Base-by-base conservation (phyloP, 305 asterid species). In the Fraxinus ornus region DNA sequence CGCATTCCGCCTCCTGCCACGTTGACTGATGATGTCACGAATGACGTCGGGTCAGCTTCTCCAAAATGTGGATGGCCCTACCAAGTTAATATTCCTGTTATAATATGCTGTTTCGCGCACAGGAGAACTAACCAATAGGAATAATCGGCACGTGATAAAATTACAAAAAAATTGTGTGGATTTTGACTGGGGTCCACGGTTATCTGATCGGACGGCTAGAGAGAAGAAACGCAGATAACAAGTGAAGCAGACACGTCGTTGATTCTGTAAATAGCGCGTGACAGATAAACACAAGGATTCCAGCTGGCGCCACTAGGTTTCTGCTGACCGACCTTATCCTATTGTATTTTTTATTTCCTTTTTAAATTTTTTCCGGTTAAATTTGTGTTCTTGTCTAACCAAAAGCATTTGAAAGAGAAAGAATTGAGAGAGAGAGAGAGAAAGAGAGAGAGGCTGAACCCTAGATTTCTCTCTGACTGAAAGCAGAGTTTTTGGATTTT, bases 321-420 rank as follows among this genome's bases (percentile, higher is more conserved):
- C 79, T 86, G 84, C 88, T 88, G 87, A 86, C 89, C 86, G 87
- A 85, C 91, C 88, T 88, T 88, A 88, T 88, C 91, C 89, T 80
- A 79, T 86, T 85, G 47, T n/a, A 71, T 83, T 82, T 24, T 35
- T 74, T 71, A 72, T 19, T 85, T 5, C 44, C 64, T 32, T 41
- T 33, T 21, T 57, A 28, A 66, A 33, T 7, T 17, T 32, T 44
- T 60, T 52, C 22, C 79, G 79, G 47, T 33, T 71, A 71, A 71
- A 32, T 83, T 83, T 75, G 72, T 37, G 30, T 84, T 71, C 66
- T 68, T 68, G 60, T 82, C 49, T 81, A 66, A 22, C 66, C 73
- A 73, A 62, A 80, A 66, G 80, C 24, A 62, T 47, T 79, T 77
- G 62, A 71, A 57, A 76, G 78, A 57, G 77, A 68, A 13, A 68